Conservation (phyloP, 352 stramenopile species). For the Globisporangium emineosum region DNA sequence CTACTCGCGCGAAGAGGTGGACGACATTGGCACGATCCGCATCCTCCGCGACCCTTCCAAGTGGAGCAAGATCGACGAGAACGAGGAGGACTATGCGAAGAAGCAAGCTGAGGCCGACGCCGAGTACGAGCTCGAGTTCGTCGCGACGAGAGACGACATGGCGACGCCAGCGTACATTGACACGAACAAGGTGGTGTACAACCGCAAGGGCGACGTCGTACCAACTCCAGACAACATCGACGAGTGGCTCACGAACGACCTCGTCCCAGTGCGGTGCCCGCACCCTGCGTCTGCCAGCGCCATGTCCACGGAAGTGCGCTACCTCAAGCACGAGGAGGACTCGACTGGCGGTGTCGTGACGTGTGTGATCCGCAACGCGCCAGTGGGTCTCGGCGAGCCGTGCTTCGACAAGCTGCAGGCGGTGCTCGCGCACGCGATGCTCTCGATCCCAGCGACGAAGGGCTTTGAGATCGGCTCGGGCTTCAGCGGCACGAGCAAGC, state of each 20-base stretch:
- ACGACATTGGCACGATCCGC: constrained; percentile 75
- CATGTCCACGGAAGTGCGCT: constrained; percentile 95
- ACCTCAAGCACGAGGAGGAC: constrained; percentile 89
- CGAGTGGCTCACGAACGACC: constrained; percentile 75
- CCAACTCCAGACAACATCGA: constrained; percentile 46
- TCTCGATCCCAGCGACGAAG: constrained; percentile 98
- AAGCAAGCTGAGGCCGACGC: constrained; percentile 64
- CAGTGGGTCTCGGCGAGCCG: constrained; percentile 94
- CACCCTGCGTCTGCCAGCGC: constrained; percentile 90
- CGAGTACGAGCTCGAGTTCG: constrained; percentile 73
- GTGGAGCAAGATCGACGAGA: constrained; percentile 48
- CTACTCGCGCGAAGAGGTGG: constrained; percentile 85
- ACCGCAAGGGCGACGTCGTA: constrained; percentile 71
- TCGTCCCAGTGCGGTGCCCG: constrained; percentile 93
- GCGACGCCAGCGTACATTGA: constrained; percentile 90
- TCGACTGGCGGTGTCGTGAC: constrained; percentile 94
- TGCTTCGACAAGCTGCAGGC: constrained; percentile 99
- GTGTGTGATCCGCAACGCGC: constrained; percentile 96
- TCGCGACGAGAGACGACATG: constrained; percentile 50
- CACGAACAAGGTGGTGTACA: constrained; percentile 89
- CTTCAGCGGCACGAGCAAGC: constrained; percentile 95
- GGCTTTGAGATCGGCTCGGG: constrained; percentile 97
- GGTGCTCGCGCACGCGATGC: constrained; percentile 97
- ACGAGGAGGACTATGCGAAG: constrained; percentile 25
- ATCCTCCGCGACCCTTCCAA: constrained; percentile 70